Conservation (phyloP, 129 eudicot species). For the Tagetes erecta region DNA sequence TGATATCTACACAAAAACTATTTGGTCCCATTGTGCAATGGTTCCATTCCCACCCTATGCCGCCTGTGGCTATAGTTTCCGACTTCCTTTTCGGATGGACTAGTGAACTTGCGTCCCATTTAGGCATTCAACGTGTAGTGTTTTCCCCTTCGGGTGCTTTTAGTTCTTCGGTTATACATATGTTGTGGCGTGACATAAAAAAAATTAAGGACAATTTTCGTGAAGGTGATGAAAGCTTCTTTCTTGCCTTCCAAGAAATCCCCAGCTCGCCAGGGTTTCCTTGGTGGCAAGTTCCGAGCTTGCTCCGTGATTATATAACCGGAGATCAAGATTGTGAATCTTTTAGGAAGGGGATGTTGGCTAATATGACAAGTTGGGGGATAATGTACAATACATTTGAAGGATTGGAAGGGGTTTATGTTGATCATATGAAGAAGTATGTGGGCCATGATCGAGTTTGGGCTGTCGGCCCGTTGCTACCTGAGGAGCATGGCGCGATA, state of each 20-base stretch:
- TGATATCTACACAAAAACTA: conserved; percentile 4
- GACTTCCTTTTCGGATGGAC: conserved; percentile 55
- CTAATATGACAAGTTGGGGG: conserved; percentile 38
- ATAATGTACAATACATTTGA: conserved; percentile 35
- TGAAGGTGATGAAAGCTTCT: not conserved
- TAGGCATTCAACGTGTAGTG: conserved; percentile 34
- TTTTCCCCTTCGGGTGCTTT: conserved; percentile 42
- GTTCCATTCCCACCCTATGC: conserved; percentile 17
- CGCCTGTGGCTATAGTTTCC: conserved; percentile 30
- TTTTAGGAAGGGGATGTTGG: conserved; percentile 23
- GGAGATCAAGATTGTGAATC: conserved; percentile 34
- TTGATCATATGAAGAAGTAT: conserved; percentile 26
- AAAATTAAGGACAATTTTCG: not conserved
- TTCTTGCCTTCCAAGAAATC: conserved; percentile 29
- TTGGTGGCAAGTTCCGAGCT: conserved; percentile 27
- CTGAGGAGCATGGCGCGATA: not conserved
- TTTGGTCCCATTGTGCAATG: conserved; percentile 19
- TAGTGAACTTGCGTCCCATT: conserved; percentile 23
- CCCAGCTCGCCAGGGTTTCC: conserved; percentile 31
- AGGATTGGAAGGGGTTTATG: conserved; percentile 34
- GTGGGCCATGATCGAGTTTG: conserved; percentile 19
- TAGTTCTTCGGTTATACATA: conserved; percentile 10
- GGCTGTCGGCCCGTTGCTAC: conserved; percentile 47
- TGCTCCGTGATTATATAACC: not conserved
- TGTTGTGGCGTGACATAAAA: conserved; percentile 24